These are phyloP conservation scores for Asterionellopsis glacialis DNA, from an alignment of 108 stramenopile species.

Conservation along the genomic window DNA sequence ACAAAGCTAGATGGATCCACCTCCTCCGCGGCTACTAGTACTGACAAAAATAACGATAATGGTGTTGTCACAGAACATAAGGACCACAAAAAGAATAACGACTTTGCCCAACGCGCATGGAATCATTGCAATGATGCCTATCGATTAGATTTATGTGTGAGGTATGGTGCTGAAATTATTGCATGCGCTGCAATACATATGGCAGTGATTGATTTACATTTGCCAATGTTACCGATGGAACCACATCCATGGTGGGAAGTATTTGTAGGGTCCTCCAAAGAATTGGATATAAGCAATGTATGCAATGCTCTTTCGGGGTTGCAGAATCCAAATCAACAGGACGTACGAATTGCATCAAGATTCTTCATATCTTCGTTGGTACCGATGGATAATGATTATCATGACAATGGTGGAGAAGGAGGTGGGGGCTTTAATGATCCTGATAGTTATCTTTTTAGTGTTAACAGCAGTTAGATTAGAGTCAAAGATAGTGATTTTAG, in stretches of 20 bases:
- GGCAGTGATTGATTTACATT: slow-evolving; percentile 30
- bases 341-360: slow-evolving; percentile 11
- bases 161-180: slow-evolving; percentile 64
- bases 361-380: slow-evolving; percentile 43
- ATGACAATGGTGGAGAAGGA: too few relatives aligned
- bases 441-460: slow-evolving; percentile 56
- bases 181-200: slow-evolving; percentile 60
- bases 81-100: slow-evolving; percentile 6
- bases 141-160: slow-evolving; percentile 70
- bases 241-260: slow-evolving; percentile 68
- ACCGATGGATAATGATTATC: too few relatives aligned
- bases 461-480: too few relatives aligned
- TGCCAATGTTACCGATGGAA: slow-evolving; percentile 31
- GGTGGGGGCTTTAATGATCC: slow-evolving; percentile 61
- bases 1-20: slow-evolving; percentile 7
- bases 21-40: neutral
- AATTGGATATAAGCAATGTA: slow-evolving; percentile 29
- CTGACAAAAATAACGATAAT: neutral
- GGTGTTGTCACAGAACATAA: neutral
- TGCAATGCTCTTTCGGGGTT: slow-evolving; percentile 62
- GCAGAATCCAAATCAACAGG: slow-evolving; percentile 1
- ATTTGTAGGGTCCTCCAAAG: slow-evolving; percentile 36
- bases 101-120: slow-evolving; percentile 70
- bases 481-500: too few relatives aligned
- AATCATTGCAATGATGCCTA: slow-evolving; percentile 86